These are phyloP conservation scores for Rhodofomes roseus DNA, from an alignment of 1,284 basidiomycete genomes.

Conservation along the genomic window DNA sequence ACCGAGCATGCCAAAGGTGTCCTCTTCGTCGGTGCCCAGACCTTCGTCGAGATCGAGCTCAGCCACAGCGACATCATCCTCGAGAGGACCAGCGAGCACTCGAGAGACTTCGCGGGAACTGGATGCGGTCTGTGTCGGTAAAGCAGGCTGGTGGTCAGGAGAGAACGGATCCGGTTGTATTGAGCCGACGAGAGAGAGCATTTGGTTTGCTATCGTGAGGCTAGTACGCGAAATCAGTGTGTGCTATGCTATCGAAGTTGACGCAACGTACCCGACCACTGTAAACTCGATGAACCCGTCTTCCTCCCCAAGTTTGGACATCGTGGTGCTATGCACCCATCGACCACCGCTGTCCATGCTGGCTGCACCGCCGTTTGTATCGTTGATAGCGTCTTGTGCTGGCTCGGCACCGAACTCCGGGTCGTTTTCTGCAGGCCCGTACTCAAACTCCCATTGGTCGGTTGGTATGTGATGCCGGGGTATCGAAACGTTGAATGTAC, in stretches of 20 bases:
- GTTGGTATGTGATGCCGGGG: conserved; percentile 87
- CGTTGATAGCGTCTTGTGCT: conserved; percentile 18
- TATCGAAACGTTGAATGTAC: conserved; percentile 97
- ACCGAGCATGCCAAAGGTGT: conserved; percentile 39
- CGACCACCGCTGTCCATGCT: conserved; percentile 53
- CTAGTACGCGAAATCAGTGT: conserved; percentile 37
- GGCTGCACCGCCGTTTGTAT: conserved; percentile 26
- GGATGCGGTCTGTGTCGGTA: conserved; percentile 11
- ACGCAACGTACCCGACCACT: conserved; percentile 74
- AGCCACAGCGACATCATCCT: conserved; percentile 9
- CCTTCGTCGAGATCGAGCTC: conserved; percentile 26
- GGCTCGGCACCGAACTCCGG: conserved; percentile 56
- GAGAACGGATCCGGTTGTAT: conserved; percentile 85
- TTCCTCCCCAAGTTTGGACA: conserved; percentile 68
- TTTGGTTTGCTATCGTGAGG: conserved; percentile 90
- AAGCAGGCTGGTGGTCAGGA: conserved; percentile 46
- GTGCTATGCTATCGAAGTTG: conserved; percentile 5
- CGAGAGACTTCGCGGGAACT: conserved; percentile 2
- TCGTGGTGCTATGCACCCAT: conserved; percentile 80
- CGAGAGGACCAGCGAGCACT: conserved; percentile 8
- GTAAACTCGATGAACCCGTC: conserved; percentile 80
- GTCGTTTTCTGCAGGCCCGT: conserved; percentile 74
- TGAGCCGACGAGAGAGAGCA: conserved; percentile 91
- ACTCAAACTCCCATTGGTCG: conserved; percentile 85
- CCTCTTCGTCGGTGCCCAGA: conserved; percentile 25